phyloP scores from a whole-genome alignment of 148 eudicot genomes.

The Rhododendron simsii region DNA sequence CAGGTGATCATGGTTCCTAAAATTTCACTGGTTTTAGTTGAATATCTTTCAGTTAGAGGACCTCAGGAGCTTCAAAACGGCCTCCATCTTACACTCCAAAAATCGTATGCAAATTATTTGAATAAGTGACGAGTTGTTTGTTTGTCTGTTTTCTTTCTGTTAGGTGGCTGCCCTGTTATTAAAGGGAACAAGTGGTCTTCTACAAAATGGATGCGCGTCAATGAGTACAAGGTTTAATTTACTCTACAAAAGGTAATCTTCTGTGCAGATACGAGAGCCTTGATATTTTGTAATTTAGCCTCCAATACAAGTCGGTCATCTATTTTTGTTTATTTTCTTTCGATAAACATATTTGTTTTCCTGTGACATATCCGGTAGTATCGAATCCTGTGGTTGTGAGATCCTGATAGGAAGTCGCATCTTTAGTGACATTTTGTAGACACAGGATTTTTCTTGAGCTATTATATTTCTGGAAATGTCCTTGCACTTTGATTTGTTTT shows the following conservation, averaged over 20 bases:
- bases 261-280: neutral
- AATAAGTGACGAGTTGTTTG: neutral
- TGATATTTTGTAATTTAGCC: neutral
- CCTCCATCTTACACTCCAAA: neutral
- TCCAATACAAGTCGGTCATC: neutral
- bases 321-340: neutral
- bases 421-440: neutral
- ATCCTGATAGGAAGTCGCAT: neutral
- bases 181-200: slow-evolving; percentile 48
- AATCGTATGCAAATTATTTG: neutral
- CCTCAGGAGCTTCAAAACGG: neutral
- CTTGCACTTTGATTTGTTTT: neutral
- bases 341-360: neutral
- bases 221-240: slow-evolving; percentile 25
- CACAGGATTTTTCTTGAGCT: neutral
- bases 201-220: slow-evolving; percentile 48
- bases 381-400: neutral
- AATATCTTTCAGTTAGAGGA: neutral
- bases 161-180: slow-evolving; percentile 45
- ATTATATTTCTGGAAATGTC: neutral
- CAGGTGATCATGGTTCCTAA: too few relatives aligned
- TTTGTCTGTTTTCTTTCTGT: neutral
- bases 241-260: slow-evolving; percentile 12
- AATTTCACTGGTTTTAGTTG: too few relatives aligned
- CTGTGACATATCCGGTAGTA: neutral